Evolutionary conservation across 108 stramenopile species (phyloP).

Genomic region (Discostella pseudostelligera): DNA sequence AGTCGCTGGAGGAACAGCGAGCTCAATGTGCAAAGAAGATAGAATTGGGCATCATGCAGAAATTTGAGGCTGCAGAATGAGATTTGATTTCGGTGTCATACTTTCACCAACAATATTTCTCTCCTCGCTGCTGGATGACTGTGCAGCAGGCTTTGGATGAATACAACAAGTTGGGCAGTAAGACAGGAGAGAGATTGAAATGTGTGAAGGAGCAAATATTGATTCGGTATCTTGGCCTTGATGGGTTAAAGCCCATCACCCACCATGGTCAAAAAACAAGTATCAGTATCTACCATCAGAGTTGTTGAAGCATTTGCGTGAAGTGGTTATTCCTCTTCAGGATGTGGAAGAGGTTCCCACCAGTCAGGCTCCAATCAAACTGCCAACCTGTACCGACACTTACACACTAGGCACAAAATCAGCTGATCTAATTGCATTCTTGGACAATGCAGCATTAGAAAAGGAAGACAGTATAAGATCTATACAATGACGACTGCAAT

Average conservation of each 20-base stretch:
- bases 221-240: conserved; percentile 5
- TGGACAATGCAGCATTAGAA: not conserved
- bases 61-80: not conserved
- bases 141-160: conserved; percentile 2
- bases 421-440: not conserved
- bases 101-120: not conserved
- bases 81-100: not conserved
- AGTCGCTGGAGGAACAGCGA: not conserved
- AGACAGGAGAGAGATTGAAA: not conserved
- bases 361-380: not conserved
- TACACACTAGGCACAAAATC: conserved; percentile 2
- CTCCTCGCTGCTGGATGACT: conserved; percentile 1
- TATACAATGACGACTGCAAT: not conserved
- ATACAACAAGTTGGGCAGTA: not conserved
- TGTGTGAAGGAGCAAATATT: conserved; percentile 6
- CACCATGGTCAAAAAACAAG: not conserved
- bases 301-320: conserved; percentile 1
- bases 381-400: not conserved
- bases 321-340: conserved; percentile 1
- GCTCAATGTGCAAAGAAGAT: not conserved
- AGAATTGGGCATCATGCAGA: not conserved
- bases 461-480: not conserved
- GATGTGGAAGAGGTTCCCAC: not conserved
- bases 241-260: not conserved
- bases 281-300: not conserved